Conservation (phyloP, 1,284 basidiomycete species). For the Mycosarcoma maydis region DNA sequence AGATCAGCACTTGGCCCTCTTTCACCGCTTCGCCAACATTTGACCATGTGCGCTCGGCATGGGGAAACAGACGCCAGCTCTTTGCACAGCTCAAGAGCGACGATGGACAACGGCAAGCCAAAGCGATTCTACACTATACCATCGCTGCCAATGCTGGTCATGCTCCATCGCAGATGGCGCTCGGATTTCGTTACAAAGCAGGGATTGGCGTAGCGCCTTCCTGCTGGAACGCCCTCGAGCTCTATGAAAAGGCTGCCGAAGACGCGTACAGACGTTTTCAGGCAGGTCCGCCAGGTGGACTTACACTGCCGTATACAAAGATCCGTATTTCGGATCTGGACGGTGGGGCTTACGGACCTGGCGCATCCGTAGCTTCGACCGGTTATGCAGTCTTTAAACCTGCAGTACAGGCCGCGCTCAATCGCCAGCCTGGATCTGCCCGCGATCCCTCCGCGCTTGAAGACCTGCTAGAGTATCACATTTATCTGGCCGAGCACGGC, state of each 20-base stretch:
- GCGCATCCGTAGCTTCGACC: slow-evolving; percentile 84
- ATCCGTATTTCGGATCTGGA: slow-evolving; percentile 86
- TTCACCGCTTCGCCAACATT: slow-evolving; percentile 28
- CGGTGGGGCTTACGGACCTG: slow-evolving; percentile 90
- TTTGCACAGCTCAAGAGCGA: slow-evolving; percentile 45
- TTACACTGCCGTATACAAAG: slow-evolving; percentile 82
- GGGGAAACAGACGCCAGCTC: slow-evolving; percentile 38
- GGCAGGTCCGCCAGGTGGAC: slow-evolving; percentile 88
- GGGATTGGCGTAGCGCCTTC: slow-evolving; percentile 81
- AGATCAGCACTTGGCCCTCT: slow-evolving; percentile 16
- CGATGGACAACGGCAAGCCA: slow-evolving; percentile 43
- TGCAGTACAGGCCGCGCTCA: slow-evolving; percentile 78
- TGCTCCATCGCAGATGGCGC: slow-evolving; percentile 86
- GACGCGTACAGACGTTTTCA: slow-evolving; percentile 76
- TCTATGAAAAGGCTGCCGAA: slow-evolving; percentile 56
- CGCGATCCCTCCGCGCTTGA: slow-evolving; percentile 69
- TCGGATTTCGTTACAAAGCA: slow-evolving; percentile 94
- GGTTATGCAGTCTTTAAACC: slow-evolving; percentile 74
- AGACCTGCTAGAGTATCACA: slow-evolving; percentile 78
- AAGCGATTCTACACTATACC: slow-evolving; percentile 89
- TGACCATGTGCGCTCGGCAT: slow-evolving; percentile 29
- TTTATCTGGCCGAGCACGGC: slow-evolving; percentile 56
- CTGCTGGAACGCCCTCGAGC: slow-evolving; percentile 69
- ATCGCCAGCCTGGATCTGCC: slow-evolving; percentile 47
- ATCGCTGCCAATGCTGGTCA: slow-evolving; percentile 89